These are phyloP conservation scores for Tolypocladium nubicola DNA, from an alignment of 2,329 filamentous ascomycete species.

Conservation along the genomic window DNA sequence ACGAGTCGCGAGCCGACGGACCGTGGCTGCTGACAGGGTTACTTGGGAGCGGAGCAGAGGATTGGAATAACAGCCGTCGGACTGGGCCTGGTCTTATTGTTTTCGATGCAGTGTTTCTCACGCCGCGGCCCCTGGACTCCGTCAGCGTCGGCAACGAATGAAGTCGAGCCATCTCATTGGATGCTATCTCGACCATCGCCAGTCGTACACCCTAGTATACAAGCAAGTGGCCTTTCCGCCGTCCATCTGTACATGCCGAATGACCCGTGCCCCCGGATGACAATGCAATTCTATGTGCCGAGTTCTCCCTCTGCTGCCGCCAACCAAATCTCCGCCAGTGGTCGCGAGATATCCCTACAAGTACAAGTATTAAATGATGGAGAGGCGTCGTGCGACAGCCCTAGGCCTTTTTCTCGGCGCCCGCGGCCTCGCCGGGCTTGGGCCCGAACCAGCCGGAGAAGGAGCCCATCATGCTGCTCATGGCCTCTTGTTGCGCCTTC, in stretches of 20 bases:
- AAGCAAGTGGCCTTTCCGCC: neutral
- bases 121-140: neutral
- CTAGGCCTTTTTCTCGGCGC: slow-evolving; percentile 8
- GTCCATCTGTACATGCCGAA: neutral
- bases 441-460: slow-evolving; percentile 32
- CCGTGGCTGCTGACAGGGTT: too few relatives aligned
- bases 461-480: slow-evolving; percentile 82
- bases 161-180: neutral
- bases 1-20: too few relatives aligned
- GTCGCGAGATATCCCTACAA: neutral
- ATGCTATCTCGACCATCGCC: slow-evolving; percentile 2
- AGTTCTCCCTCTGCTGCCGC: neutral
- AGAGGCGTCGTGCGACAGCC: neutral
- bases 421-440: slow-evolving; percentile 4
- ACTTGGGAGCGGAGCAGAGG: too few relatives aligned
- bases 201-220: slow-evolving; percentile 7
- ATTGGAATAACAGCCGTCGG: too few relatives aligned
- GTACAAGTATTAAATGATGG: neutral
- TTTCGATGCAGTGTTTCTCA: neutral
- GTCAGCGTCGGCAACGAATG: neutral
- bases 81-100: too few relatives aligned
- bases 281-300: neutral
- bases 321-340: neutral
- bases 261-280: neutral
- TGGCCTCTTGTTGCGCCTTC: slow-evolving; percentile 79